These are phyloP conservation scores for Fusarium vanettenii DNA, from an alignment of 2,329 filamentous ascomycete species.

Conservation along the genomic window DNA sequence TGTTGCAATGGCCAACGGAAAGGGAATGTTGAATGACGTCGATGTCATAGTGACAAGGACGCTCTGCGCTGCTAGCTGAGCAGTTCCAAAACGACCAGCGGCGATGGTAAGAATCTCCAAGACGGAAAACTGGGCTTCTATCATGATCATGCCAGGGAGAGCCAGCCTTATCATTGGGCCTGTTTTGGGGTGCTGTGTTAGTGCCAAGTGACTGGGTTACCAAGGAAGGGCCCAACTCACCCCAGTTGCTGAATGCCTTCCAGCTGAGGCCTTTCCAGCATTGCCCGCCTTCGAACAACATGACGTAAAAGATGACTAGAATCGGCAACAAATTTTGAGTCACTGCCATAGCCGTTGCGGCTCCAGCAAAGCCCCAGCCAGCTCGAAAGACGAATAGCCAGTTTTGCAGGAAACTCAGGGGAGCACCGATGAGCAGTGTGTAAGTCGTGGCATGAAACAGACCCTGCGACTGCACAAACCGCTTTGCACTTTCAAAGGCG, in stretches of 20 bases:
- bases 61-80: conserved; percentile 84
- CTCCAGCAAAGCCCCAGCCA: conserved; percentile 77
- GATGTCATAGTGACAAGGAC: conserved; percentile 81
- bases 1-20: conserved; percentile 87
- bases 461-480: conserved; percentile 83
- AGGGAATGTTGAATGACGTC: conserved; percentile 88
- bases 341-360: conserved; percentile 80
- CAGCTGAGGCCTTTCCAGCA: conserved; percentile 84
- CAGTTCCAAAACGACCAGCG: conserved; percentile 79
- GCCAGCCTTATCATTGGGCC: conserved; percentile 83
- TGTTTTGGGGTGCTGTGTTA: neutral
- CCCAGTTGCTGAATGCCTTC: conserved; percentile 77
- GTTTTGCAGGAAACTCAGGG: conserved; percentile 78
- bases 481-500: conserved; percentile 79
- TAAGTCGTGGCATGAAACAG: conserved; percentile 81
- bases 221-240: conserved; percentile 1
- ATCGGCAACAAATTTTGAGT: conserved; percentile 81
- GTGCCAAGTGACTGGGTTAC: neutral
- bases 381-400: conserved; percentile 80
- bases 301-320: conserved; percentile 78
- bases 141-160: conserved; percentile 88
- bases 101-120: conserved; percentile 88
- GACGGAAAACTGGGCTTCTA: conserved; percentile 88
- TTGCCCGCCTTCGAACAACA: conserved; percentile 74
- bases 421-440: conserved; percentile 77